Conservation (phyloP, 495 filamentous ascomycete species). For the Annulohypoxylon stygium region DNA sequence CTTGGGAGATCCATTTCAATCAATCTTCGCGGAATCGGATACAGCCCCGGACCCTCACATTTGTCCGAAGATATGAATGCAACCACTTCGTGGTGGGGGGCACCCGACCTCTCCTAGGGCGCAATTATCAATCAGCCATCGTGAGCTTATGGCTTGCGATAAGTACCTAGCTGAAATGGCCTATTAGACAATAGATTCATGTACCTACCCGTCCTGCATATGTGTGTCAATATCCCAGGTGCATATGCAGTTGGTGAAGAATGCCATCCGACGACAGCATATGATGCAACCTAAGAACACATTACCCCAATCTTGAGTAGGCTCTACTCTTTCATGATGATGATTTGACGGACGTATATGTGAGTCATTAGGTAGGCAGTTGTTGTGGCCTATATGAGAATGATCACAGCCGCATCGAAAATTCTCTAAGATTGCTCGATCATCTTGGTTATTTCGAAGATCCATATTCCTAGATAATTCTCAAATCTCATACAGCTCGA, state of each 20-base stretch:
- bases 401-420: not conserved
- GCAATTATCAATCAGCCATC: not conserved
- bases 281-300: conserved; percentile 6
- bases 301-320: not conserved
- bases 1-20: not conserved
- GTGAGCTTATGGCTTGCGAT: not conserved
- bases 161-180: not conserved
- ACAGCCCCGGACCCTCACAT: not conserved
- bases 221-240: conserved; percentile 3
- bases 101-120: not conserved
- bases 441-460: not conserved
- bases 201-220: not conserved
- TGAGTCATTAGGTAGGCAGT: not conserved
- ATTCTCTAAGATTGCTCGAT: not conserved
- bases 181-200: not conserved
- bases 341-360: not conserved
- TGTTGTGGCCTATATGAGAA: not conserved
- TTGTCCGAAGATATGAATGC: not conserved
- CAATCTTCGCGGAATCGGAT: not conserved
- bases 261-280: not conserved
- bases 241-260: not conserved
- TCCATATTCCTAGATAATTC: not conserved
- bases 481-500: not conserved
- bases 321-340: not conserved
- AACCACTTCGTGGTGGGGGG: not conserved